A percentile compares a stretch with the other conserved stretches of the same genome.
Evolutionary conservation across 208 protist genomes (phyloP).

Genomic region (Acanthamoeba healyi): DNA sequence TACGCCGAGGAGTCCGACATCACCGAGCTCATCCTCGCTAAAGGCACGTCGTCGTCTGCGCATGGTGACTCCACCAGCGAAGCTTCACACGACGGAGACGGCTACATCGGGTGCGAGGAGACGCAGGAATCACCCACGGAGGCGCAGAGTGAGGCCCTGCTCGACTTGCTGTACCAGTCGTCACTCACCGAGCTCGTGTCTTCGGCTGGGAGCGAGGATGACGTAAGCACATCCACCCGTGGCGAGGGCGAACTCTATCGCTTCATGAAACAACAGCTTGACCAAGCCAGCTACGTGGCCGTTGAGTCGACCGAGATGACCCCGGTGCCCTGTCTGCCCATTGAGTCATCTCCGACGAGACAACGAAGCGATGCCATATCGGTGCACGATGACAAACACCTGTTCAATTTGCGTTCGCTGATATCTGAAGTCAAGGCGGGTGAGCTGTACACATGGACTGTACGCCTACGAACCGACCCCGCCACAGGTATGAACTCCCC

Average conservation of each 20-base stretch:
- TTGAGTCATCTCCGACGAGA: not conserved
- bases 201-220: not conserved
- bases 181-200: not conserved
- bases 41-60: not conserved
- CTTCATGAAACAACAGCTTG: conserved; percentile 12
- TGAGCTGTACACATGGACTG: not conserved
- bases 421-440: not conserved
- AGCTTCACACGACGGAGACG: not conserved
- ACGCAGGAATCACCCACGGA: too few species aligned
- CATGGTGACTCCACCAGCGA: not conserved
- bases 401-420: not conserved
- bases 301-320: too few species aligned
- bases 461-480: not conserved
- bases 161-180: not conserved
- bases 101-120: not conserved
- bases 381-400: not conserved
- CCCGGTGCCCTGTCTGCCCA: not conserved
- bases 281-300: not conserved
- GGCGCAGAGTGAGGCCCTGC: not conserved
- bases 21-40: not conserved
- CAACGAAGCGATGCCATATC: not conserved
- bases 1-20: not conserved
- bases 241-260: not conserved
- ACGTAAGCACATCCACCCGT: not conserved
- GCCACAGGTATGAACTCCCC: not conserved